Conservation (phyloP, 441 rosid species). For the Corymbia calophylla region DNA sequence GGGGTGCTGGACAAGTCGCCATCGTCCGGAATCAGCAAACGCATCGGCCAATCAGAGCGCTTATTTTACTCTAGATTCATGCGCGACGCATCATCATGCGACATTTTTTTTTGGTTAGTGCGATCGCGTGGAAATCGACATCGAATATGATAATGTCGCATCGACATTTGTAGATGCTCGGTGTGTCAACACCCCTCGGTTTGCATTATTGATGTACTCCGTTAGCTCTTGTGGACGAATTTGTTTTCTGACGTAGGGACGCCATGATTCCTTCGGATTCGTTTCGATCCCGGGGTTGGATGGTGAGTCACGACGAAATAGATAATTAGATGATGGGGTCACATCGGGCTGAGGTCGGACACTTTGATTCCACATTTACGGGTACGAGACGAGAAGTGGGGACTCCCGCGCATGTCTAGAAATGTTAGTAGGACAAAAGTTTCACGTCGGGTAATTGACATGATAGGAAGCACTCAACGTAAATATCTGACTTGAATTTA, state of each 20-base stretch:
- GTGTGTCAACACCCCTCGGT: background rate
- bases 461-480: background rate
- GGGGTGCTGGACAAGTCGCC: background rate
- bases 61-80: background rate
- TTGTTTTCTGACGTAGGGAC: background rate
- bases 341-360: background rate
- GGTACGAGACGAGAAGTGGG: background rate
- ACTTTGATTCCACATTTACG: too few relatives aligned
- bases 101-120: background rate
- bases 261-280: background rate
- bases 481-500: rapidly evolving
- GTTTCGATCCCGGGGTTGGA: background rate
- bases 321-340: background rate
- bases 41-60: background rate
- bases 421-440: background rate
- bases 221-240: background rate
- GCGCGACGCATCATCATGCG: rapidly evolving
- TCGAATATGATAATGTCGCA: background rate
- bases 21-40: background rate
- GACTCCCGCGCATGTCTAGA: background rate
- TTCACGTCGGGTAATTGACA: background rate
- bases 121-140: background rate
- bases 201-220: background rate
- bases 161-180: background rate
- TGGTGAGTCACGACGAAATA: background rate